phyloP scores from a whole-genome alignment of 106 monocot species.

The Phalaenopsis aphrodite region DNA sequence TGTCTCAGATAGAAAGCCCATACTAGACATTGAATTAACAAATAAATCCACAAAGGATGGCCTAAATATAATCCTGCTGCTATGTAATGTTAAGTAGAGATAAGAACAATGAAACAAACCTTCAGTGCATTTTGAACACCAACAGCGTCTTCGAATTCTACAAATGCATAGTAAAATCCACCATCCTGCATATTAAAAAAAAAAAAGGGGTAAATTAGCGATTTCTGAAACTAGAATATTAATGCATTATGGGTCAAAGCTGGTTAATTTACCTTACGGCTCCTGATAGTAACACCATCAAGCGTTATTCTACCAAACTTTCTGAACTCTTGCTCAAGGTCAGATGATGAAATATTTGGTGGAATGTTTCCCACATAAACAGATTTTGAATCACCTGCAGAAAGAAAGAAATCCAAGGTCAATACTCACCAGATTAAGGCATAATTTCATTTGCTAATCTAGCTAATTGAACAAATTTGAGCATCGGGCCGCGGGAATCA shows the following conservation, averaged over 20 bases:
- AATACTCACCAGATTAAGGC: too few species aligned
- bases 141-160: slow-evolving; percentile 64
- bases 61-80: too few species aligned
- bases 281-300: slow-evolving; percentile 46
- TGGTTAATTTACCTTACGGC: slow-evolving; percentile 49
- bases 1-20: too few species aligned
- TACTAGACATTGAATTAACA: too few species aligned
- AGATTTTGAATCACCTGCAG: slow-evolving; percentile 61
- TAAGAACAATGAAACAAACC: slow-evolving; percentile 24
- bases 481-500: too few species aligned
- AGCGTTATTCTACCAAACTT: slow-evolving; percentile 56
- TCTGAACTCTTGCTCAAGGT: slow-evolving; percentile 59
- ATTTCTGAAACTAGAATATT: not conserved
- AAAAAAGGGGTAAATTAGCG: not conserved
- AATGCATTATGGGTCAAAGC: not conserved
- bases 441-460: too few species aligned
- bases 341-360: slow-evolving; percentile 29
- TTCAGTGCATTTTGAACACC: slow-evolving; percentile 73
- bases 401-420: not conserved
- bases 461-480: too few species aligned
- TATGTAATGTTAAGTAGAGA: not conserved
- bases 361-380: slow-evolving; percentile 72
- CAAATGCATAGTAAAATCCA: slow-evolving; percentile 66
- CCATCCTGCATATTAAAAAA: slow-evolving; percentile 39
- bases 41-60: too few species aligned